phyloP scores from a whole-genome alignment of 192 early-diverging fungal species.

The Allomyces javanicus region DNA sequence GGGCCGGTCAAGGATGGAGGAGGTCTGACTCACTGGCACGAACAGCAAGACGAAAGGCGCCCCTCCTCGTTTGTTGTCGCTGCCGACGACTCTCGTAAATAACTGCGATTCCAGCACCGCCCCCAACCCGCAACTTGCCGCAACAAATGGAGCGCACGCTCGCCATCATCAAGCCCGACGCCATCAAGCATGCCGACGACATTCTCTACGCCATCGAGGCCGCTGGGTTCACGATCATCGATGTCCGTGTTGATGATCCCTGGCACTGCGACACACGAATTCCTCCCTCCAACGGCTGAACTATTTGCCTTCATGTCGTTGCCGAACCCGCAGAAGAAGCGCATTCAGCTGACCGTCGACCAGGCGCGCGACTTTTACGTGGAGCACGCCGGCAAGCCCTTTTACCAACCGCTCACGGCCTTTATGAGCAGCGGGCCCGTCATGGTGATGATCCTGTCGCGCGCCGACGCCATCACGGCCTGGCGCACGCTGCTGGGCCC shows the following conservation, averaged over 20 bases:
- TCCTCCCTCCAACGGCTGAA: background rate
- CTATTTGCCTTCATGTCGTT: too few relatives aligned
- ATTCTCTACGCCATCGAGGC: conserved; percentile 1
- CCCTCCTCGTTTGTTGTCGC: background rate
- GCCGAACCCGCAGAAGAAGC: background rate
- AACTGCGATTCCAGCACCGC: background rate
- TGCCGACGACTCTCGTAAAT: background rate
- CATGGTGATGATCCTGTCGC: background rate
- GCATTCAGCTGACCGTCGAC: conserved; percentile 1
- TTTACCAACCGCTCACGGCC: background rate
- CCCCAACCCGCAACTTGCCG: background rate
- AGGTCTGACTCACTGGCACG: background rate
- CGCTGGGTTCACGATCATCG: background rate
- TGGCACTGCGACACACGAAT: background rate
- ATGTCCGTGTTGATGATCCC: background rate
- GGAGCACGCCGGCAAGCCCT: conserved; percentile 2
- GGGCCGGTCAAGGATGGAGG: background rate
- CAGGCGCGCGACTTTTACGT: conserved; percentile 1
- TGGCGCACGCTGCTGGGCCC: conserved; percentile 2
- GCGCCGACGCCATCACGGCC: background rate
- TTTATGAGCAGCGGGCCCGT: conserved; percentile 4
- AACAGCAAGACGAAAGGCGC: background rate
- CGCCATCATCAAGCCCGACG: conserved; percentile 3
- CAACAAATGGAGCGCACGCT: background rate
- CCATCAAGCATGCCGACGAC: background rate